Evolutionary conservation across 2,329 filamentous ascomycete genomes (phyloP).

Genomic region (Aspergillus tamarii): DNA sequence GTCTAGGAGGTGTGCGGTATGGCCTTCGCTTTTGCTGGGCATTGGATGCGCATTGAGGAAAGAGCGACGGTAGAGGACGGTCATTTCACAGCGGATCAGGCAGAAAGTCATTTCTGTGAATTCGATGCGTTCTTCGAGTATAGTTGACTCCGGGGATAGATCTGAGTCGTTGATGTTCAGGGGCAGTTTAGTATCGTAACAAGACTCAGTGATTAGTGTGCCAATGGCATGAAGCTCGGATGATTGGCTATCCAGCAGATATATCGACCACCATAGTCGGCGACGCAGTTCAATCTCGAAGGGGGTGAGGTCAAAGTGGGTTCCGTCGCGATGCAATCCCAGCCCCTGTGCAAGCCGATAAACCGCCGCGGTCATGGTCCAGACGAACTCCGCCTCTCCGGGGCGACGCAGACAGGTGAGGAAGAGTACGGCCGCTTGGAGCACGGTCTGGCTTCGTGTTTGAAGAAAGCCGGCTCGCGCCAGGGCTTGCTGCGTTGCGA

Average conservation of each 20-base stretch:
- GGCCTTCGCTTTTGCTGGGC: not conserved
- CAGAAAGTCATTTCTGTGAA: not conserved
- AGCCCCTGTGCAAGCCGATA: constrained; percentile 32
- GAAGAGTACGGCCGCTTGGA: constrained; percentile 63
- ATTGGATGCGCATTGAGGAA: not conserved
- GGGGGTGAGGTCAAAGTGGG: constrained; percentile 44
- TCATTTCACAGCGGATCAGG: not conserved
- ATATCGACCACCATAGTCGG: constrained; percentile 54
- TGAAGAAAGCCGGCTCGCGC: constrained; percentile 62
- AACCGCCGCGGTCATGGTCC: not conserved
- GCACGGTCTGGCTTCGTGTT: constrained; percentile 58
- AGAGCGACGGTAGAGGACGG: not conserved
- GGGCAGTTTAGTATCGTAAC: not conserved
- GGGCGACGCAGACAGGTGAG: constrained; percentile 47
- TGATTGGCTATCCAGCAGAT: constrained; percentile 47
- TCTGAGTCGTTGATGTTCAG: not conserved
- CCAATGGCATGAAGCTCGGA: constrained; percentile 44
- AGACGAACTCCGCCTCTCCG: not conserved
- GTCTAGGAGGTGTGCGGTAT: not conserved
- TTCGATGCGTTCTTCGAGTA: not conserved
- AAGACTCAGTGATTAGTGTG: not conserved
- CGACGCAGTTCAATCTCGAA: constrained; percentile 54
- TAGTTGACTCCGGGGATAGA: not conserved
- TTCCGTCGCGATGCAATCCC: constrained; percentile 46
- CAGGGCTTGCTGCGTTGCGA: constrained; percentile 61